A percentile compares a stretch with the other conserved stretches of the same genome.
Evolutionary conservation across 1,139 yeast species (phyloP).

Genomic region (Pichia inconspicua): DNA sequence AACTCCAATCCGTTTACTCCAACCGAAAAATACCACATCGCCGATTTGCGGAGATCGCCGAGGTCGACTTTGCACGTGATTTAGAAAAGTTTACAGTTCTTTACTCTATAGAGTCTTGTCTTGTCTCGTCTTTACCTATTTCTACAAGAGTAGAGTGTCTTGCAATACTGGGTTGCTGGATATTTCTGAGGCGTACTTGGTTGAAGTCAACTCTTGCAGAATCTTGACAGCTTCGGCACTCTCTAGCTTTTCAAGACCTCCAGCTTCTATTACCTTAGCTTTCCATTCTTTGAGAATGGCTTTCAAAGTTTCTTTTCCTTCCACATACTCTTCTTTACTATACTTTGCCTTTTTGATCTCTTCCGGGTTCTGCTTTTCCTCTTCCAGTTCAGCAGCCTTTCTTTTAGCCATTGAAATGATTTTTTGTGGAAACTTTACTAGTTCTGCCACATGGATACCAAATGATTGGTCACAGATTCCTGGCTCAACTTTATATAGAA

Average conservation of each 20-base stretch:
- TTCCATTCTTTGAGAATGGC: slow-evolving; percentile 58
- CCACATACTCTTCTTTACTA: slow-evolving; percentile 43
- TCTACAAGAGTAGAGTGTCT: slow-evolving; percentile 15
- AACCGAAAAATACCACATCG: not conserved
- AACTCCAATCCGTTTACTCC: not conserved
- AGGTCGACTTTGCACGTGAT: too few species aligned
- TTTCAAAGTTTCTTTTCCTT: slow-evolving; percentile 52
- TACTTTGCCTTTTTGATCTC: slow-evolving; percentile 42
- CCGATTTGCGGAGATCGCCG: not conserved
- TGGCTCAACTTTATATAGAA: slow-evolving; percentile 82
- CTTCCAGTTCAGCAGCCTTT: slow-evolving; percentile 82
- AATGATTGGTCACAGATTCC: slow-evolving; percentile 92
- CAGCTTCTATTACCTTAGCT: slow-evolving; percentile 33
- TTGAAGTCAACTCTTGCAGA: slow-evolving; percentile 33
- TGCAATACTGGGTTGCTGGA: slow-evolving; percentile 15
- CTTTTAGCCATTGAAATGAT: slow-evolving; percentile 92
- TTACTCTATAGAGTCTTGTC: too few species aligned
- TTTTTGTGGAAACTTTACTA: slow-evolving; percentile 83
- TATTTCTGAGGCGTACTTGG: slow-evolving; percentile 16
- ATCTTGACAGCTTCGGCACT: slow-evolving; percentile 34
- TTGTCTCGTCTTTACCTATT: too few species aligned
- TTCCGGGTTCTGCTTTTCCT: slow-evolving; percentile 35
- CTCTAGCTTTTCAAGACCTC: slow-evolving; percentile 30
- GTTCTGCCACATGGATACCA: slow-evolving; percentile 96
- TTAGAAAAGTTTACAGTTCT: too few species aligned